These are phyloP conservation scores for Starmerella potacharoeniae DNA, from an alignment of 805 yeast species.

Conservation along the genomic window DNA sequence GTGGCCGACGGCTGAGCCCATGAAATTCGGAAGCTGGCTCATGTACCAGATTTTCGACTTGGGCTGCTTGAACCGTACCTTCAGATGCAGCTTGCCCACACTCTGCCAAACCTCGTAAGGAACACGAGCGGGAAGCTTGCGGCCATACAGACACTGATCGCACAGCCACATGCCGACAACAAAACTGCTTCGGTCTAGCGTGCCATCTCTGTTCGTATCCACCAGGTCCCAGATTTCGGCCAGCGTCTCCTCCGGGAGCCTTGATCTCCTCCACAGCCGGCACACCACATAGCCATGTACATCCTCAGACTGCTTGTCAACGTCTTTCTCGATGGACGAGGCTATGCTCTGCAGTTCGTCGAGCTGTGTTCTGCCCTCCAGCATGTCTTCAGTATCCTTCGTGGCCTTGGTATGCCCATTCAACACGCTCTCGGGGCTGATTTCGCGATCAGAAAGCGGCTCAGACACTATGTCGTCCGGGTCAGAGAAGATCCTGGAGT, in stretches of 20 bases:
- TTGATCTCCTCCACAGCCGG: constrained; percentile 71
- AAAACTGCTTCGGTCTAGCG: constrained; percentile 68
- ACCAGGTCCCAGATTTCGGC: constrained; percentile 62
- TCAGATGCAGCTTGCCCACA: constrained; percentile 37
- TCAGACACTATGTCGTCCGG: too few species aligned
- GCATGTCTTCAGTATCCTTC: not conserved
- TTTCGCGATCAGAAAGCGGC: not conserved
- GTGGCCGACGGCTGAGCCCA: constrained; percentile 14
- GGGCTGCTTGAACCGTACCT: constrained; percentile 26
- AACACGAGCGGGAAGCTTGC: constrained; percentile 68
- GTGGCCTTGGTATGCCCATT: not conserved
- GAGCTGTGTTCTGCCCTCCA: not conserved
- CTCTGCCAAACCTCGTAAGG: constrained; percentile 71
- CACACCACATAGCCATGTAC: constrained; percentile 57
- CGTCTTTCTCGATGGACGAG: constrained; percentile 27
- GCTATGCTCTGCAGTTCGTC: not conserved
- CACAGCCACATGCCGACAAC: constrained; percentile 97
- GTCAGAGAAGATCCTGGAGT: too few species aligned
- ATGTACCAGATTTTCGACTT: constrained; percentile 14
- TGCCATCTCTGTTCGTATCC: constrained; percentile 45
- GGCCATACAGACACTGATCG: constrained; percentile 89
- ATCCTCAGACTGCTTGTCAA: constrained; percentile 20
- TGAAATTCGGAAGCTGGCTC: constrained; percentile 11
- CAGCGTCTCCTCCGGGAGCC: constrained; percentile 51
- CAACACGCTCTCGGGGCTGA: not conserved